Evolutionary conservation across 2,329 filamentous ascomycete genomes (phyloP).

Genomic region (Ambrosiella beaveri): DNA sequence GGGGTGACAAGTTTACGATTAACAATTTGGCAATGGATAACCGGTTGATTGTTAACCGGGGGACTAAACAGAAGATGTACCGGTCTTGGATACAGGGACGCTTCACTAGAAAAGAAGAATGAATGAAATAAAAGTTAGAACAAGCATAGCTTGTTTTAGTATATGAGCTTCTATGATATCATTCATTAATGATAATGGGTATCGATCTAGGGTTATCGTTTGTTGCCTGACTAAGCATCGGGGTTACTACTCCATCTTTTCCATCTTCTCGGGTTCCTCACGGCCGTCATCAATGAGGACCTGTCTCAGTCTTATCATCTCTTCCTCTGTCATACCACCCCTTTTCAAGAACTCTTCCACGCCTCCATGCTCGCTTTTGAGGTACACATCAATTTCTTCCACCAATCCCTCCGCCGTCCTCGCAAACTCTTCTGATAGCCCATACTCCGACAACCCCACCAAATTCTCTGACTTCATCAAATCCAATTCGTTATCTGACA

Average conservation of each 20-base stretch:
- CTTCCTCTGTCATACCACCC: conserved; percentile 37
- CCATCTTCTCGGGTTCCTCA: too few species aligned
- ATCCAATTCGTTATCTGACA: conserved; percentile 42
- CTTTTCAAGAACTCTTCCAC: conserved; percentile 45
- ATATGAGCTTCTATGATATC: conserved; percentile 12
- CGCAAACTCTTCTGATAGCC: conserved; percentile 57
- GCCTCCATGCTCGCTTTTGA: conserved; percentile 47
- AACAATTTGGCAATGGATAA: conserved; percentile 70
- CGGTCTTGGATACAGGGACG: conserved; percentile 85
- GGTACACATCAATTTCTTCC: conserved; percentile 35
- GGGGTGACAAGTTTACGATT: conserved; percentile 41
- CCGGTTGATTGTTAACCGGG: conserved; percentile 79
- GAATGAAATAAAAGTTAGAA: background rate
- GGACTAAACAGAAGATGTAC: conserved; percentile 91
- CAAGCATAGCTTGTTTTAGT: background rate
- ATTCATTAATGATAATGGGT: background rate
- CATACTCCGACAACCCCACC: conserved; percentile 51
- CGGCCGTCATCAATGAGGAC: conserved; percentile 18
- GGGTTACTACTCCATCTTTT: too few species aligned
- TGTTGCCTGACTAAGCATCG: background rate
- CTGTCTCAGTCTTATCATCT: conserved; percentile 26
- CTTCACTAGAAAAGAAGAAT: conserved; percentile 49
- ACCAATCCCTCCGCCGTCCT: conserved; percentile 49
- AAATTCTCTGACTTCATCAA: conserved; percentile 46
- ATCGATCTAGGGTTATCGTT: background rate